A percentile compares a stretch with the other conserved stretches of the same genome.
These are phyloP conservation scores for Alloteropsis semialata DNA, from an alignment of 176 grass and related monocot species.

Conservation along the genomic window DNA sequence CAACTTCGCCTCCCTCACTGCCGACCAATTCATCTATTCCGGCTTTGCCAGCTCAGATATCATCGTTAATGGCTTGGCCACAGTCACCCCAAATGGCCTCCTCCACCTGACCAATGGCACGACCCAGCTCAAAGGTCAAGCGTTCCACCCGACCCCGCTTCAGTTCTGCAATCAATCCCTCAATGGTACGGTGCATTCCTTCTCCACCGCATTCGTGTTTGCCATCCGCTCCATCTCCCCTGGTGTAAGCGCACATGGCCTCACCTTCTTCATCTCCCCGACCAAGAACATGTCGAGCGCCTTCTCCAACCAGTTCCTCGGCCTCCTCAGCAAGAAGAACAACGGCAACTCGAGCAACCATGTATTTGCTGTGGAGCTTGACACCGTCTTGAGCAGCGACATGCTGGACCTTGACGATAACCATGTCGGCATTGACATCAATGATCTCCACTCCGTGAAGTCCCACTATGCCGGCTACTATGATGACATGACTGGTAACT, in stretches of 20 bases:
- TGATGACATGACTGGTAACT: not conserved
- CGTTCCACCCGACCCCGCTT: not conserved
- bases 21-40: not conserved
- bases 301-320: not conserved
- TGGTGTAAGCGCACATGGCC: not conserved
- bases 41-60: not conserved
- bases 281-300: not conserved
- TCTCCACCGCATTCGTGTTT: slow-evolving; percentile 21
- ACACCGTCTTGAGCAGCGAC: not conserved
- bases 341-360: not conserved
- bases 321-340: not conserved
- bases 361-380: not conserved
- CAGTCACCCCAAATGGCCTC: not conserved
- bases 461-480: slow-evolving; percentile 8
- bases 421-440: slow-evolving; percentile 25
- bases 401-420: not conserved
- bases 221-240: slow-evolving; percentile 13
- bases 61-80: not conserved
- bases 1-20: not conserved
- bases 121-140: not conserved
- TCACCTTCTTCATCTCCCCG: slow-evolving; percentile 35
- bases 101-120: slow-evolving; percentile 11
- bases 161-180: not conserved
- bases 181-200: not conserved
- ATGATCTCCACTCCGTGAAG: not conserved